Evolutionary conservation across 345 rosid species (phyloP).

Genomic region (Hypericum androsaemum): DNA sequence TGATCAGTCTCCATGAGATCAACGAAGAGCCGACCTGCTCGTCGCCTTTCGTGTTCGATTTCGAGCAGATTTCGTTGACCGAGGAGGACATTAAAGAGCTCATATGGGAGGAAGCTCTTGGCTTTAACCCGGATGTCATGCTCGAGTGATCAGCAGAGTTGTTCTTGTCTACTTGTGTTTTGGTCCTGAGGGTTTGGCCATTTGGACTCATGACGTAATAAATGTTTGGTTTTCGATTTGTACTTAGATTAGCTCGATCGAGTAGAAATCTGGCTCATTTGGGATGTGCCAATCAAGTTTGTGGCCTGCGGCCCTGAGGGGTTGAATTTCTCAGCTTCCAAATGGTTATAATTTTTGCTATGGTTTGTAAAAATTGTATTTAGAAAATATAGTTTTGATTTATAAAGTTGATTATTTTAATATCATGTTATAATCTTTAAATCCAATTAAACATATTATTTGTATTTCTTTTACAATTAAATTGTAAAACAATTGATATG

Average conservation of each 20-base stretch:
- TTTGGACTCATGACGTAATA: background rate
- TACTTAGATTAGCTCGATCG: background rate
- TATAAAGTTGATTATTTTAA: too few species aligned
- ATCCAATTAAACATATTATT: too few species aligned
- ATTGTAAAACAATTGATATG: too few species aligned
- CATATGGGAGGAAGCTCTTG: slow-evolving; percentile 53
- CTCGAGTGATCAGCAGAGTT: slow-evolving; percentile 17
- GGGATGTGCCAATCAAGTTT: too few species aligned
- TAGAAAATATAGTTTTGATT: too few species aligned
- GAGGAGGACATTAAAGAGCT: slow-evolving; percentile 83
- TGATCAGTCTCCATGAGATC: slow-evolving; percentile 86
- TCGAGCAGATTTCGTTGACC: slow-evolving; percentile 50
- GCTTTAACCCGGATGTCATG: slow-evolving; percentile 16
- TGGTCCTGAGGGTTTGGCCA: slow-evolving; percentile 5
- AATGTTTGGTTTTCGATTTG: slow-evolving; percentile 6
- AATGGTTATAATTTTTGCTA: too few species aligned
- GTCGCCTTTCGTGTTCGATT: slow-evolving; percentile 59
- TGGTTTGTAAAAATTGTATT: too few species aligned
- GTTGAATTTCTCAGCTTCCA: too few species aligned
- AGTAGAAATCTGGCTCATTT: too few species aligned
- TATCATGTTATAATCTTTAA: too few species aligned
- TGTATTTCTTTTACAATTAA: too few species aligned
- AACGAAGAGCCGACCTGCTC: slow-evolving; percentile 76
- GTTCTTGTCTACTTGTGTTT: background rate
- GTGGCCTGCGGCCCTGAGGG: too few species aligned